Conservation (phyloP, 140 eudicot species). For the Cichorium intybus region DNA sequence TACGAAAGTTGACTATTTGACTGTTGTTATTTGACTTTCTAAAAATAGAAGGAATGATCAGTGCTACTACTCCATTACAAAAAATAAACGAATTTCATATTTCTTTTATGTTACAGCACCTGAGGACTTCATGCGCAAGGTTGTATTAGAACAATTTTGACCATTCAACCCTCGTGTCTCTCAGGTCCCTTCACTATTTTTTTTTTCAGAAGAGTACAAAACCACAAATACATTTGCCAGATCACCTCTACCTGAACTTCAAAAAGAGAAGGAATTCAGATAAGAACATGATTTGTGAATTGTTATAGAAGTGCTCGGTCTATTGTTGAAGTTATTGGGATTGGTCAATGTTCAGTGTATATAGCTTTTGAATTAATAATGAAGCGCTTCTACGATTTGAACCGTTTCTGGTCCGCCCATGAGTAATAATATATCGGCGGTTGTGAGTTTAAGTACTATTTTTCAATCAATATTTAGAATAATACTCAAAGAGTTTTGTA, state of each 20-base stretch:
- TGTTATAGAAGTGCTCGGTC: constrained; percentile 3
- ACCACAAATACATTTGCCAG: constrained; percentile 12
- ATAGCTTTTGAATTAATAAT: constrained; percentile 14
- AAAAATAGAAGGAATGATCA: too few relatives aligned
- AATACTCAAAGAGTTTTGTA: background rate
- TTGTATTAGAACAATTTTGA: constrained; percentile 63
- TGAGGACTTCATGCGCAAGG: constrained; percentile 84
- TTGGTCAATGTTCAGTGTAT: constrained; percentile 5
- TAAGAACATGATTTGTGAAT: background rate
- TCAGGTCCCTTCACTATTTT: background rate
- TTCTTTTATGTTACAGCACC: constrained; percentile 54
- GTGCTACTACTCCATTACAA: too few relatives aligned
- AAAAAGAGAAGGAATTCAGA: constrained; percentile 2
- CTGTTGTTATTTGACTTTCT: too few relatives aligned
- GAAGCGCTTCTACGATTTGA: background rate
- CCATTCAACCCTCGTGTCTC: constrained; percentile 2
- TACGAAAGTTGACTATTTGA: too few relatives aligned
- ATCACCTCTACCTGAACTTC: background rate
- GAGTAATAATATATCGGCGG: background rate
- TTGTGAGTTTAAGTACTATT: background rate
- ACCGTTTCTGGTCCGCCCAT: too few relatives aligned
- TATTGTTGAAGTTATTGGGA: constrained; percentile 17
- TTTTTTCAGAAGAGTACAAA: constrained; percentile 2
- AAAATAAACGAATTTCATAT: too few relatives aligned
- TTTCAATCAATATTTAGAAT: background rate